A percentile compares a stretch with the other conserved stretches of the same genome.
These are phyloP conservation scores for Circinella umbellata DNA, from an alignment of 371 early-diverging fungal species.

Conservation along the genomic window DNA sequence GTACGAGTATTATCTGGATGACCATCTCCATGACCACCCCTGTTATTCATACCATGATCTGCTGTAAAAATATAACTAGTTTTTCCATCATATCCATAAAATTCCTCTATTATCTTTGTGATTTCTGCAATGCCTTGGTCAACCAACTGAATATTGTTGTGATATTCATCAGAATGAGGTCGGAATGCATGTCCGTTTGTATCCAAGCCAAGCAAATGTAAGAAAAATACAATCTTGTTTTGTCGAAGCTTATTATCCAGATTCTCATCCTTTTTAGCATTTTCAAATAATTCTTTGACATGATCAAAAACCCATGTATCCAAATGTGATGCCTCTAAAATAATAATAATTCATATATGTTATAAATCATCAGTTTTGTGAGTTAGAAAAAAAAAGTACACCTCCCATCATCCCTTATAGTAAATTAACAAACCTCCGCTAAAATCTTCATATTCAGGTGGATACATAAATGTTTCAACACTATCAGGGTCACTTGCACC, in stretches of 20 bases:
- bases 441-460: slow-evolving; percentile 89
- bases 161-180: slow-evolving; percentile 85
- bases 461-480: slow-evolving; percentile 91
- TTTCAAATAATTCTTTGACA: slow-evolving; percentile 50
- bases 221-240: slow-evolving; percentile 85
- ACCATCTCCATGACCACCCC: slow-evolving; percentile 93
- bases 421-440: slow-evolving; percentile 55
- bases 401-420: too few relatives aligned
- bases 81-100: slow-evolving; percentile 78
- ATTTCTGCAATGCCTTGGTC: slow-evolving; percentile 77
- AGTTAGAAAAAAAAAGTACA: too few relatives aligned
- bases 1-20: slow-evolving; percentile 95
- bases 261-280: slow-evolving; percentile 48
- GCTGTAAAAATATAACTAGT: slow-evolving; percentile 93
- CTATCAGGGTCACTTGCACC: slow-evolving; percentile 81
- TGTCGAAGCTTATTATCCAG: slow-evolving; percentile 66
- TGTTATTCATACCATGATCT: slow-evolving; percentile 96
- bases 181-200: slow-evolving; percentile 93
- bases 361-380: too few relatives aligned
- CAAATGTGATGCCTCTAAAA: slow-evolving; percentile 76
- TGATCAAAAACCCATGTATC: slow-evolving; percentile 92
- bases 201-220: slow-evolving; percentile 94
- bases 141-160: slow-evolving; percentile 82
- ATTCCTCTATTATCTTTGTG: slow-evolving; percentile 69
- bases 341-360: too few relatives aligned